phyloP scores from a whole-genome alignment of 2,329 filamentous ascomycete species.

The Exophiala sideris region DNA sequence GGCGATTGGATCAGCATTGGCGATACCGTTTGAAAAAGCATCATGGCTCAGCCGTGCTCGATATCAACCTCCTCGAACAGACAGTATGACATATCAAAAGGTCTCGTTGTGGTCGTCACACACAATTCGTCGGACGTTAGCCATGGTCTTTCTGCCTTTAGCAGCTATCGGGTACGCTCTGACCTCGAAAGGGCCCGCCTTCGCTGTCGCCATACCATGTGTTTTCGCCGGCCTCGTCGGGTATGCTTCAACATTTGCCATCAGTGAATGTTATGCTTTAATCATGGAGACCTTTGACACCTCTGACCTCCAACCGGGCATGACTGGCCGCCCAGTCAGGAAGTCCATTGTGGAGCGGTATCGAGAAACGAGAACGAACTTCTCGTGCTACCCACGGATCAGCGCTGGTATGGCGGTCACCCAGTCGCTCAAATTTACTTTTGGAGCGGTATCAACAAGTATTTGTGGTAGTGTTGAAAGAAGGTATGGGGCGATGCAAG shows the following conservation, averaged over 20 bases:
- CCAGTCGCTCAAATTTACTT: constrained; percentile 66
- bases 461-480: constrained; percentile 66
- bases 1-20: constrained; percentile 65
- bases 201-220: constrained; percentile 62
- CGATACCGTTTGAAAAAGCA: constrained; percentile 71
- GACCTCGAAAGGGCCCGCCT: constrained; percentile 60
- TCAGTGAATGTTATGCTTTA: constrained; percentile 71
- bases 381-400: constrained; percentile 72
- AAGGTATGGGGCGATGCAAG: constrained; percentile 62
- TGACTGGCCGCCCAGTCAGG: constrained; percentile 55
- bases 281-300: constrained; percentile 80
- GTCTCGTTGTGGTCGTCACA: constrained; percentile 69
- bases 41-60: constrained; percentile 65
- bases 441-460: constrained; percentile 66
- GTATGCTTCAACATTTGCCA: constrained; percentile 68
- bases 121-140: constrained; percentile 64
- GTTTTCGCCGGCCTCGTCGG: constrained; percentile 64
- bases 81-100: constrained; percentile 64
- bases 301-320: constrained; percentile 71
- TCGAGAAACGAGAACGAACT: constrained; percentile 59
- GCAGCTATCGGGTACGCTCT: constrained; percentile 66
- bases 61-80: constrained; percentile 56
- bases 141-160: constrained; percentile 65
- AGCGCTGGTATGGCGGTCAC: constrained; percentile 67
- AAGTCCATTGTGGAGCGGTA: constrained; percentile 40